Base-by-base conservation (phyloP, 2,329 filamentous ascomycete species). In the Colletotrichum theobromicola region DNA sequence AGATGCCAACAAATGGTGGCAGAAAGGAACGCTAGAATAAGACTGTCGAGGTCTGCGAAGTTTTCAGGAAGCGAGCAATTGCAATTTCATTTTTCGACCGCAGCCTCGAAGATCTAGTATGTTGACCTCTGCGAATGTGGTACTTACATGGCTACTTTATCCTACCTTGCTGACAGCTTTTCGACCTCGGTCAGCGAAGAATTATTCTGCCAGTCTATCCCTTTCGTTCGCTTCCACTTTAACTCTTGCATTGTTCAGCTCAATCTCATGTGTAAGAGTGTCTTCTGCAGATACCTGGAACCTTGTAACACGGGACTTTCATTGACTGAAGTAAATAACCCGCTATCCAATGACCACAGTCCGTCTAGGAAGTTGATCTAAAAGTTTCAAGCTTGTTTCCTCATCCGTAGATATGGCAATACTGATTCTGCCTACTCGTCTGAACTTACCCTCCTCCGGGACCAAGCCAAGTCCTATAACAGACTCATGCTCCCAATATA, bases 1-100 rank as follows among this genome's bases (percentile, higher is more conserved):
- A 15, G 34, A 74, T 16, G 35, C 10, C 13, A 26, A 42, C 13
- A 26, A 42, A 10, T 74, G 72, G 72, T 74, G 72, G 72, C 46
- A 57, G 4, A 72, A 65, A 8, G 35, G 35, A 13, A 61, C 18
- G 30, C 32, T 24, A 61, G 18, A 35, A 35, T 61, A 50, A 61
- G 57, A 34, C 57, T 15, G 0, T 21, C 2, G 21, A 50, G n/a
- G 42, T 21, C n/a, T 24, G 6, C 10, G 10, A 0, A 50, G 42
- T 7, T 50, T 57, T 61, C 4, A 34, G 18, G 57, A 61, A 61
- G 57, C 26, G 57, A 35, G 57, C 28, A 32, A 61, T 32, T 21
- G 30, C 18, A 61, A 61, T 35, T 35, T 61, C 18, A 34, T 61
- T 61, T 15, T 32, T 21, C 28, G 30, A 21, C 34, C n/a, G 18